Percentiles rank a stretch among this genome's conserved stretches.
phyloP scores from a whole-genome alignment of 2,329 filamentous ascomycete genomes.

The Xylaria sp. region DNA sequence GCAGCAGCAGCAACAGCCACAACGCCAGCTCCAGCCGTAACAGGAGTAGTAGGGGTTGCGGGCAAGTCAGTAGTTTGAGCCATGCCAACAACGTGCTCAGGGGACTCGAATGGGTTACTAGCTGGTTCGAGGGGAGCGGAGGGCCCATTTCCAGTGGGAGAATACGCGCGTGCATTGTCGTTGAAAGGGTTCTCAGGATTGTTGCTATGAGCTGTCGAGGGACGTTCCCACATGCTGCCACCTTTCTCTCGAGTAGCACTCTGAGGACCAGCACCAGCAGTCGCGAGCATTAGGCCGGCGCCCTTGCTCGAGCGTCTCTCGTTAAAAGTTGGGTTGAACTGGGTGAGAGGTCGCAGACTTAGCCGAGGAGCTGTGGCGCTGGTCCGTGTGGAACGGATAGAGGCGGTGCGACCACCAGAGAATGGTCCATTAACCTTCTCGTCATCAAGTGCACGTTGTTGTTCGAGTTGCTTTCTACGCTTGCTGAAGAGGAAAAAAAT shows the following conservation, averaged over 20 bases:
- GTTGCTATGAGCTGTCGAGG: slow-evolving; percentile 50
- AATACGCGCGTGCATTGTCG: slow-evolving; percentile 54
- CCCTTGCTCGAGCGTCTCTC: slow-evolving; percentile 59
- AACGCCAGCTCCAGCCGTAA: slow-evolving; percentile 47
- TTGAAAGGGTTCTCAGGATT: slow-evolving; percentile 75
- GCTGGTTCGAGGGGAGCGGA: slow-evolving; percentile 37
- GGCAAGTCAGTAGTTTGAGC: slow-evolving; percentile 44
- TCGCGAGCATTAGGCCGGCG: slow-evolving; percentile 46
- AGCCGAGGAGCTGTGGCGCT: slow-evolving; percentile 73
- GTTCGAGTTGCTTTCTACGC: slow-evolving; percentile 69
- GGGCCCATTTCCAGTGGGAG: slow-evolving; percentile 48
- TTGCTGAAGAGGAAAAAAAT: slow-evolving; percentile 73
- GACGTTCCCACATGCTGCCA: slow-evolving; percentile 55
- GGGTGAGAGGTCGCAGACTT: slow-evolving; percentile 82
- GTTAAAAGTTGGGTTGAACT: slow-evolving; percentile 75
- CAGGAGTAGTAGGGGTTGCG: slow-evolving; percentile 40
- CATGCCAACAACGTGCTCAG: slow-evolving; percentile 46
- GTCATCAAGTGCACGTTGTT: slow-evolving; percentile 59
- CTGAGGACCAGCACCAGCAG: slow-evolving; percentile 33
- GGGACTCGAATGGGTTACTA: slow-evolving; percentile 44
- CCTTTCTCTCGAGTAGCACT: slow-evolving; percentile 41
- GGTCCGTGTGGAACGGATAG: slow-evolving; percentile 48
- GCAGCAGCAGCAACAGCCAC: slow-evolving; percentile 44
- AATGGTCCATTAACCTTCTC: slow-evolving; percentile 64
- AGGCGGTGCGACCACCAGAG: slow-evolving; percentile 44